Conservation (phyloP, 163 green algal species). For the Scenedesmus sp. region DNA sequence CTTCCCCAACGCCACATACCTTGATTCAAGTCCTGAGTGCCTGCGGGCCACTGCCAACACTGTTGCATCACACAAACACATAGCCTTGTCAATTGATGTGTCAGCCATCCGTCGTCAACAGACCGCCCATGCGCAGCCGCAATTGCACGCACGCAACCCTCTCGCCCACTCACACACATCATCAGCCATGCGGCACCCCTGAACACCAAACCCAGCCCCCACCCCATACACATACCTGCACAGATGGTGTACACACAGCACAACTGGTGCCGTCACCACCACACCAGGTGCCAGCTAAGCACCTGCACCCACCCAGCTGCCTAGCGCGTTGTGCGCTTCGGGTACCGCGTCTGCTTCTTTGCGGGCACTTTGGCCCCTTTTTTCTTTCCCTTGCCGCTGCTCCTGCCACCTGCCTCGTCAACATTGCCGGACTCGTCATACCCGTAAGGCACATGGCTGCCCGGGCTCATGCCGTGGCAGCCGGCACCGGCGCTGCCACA, state of each 20-base stretch:
- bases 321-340: slow-evolving; percentile 57
- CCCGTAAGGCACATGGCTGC: not conserved
- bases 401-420: not conserved
- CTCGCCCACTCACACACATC: not conserved
- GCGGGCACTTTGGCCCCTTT: slow-evolving; percentile 51
- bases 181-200: not conserved
- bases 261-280: not conserved
- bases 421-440: not conserved
- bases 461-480: slow-evolving; percentile 21
- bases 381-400: slow-evolving; percentile 52
- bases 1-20: not conserved
- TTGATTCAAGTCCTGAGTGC: too few relatives aligned
- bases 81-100: not conserved
- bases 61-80: not conserved
- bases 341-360: slow-evolving; percentile 64
- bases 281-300: not conserved
- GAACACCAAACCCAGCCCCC: not conserved
- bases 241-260: not conserved
- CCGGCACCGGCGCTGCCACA: not conserved
- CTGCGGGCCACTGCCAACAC: too few relatives aligned
- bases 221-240: not conserved
- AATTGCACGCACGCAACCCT: not conserved
- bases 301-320: not conserved
- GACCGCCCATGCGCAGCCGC: not conserved
- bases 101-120: not conserved